Evolutionary conservation across 2,329 filamentous ascomycete species (phyloP), one percentile per base, ranked within the genome.

Genomic region (Onygenales sp.): DNA sequence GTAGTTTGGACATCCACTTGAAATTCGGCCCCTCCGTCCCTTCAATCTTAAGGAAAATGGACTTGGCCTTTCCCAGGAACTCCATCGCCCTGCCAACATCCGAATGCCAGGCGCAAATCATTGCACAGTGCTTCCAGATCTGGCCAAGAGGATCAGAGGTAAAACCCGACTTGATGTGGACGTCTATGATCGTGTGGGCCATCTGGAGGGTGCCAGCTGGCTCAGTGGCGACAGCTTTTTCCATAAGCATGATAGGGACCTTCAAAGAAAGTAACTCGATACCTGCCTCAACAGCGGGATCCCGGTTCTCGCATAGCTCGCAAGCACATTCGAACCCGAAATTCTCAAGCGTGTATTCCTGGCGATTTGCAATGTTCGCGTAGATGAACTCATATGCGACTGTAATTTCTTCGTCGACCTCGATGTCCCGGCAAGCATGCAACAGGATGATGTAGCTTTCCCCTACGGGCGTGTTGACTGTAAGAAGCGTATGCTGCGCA

Each of bases 311-410:
- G 51, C 65, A 68, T 3, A 37, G 31, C 3, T 55, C 40, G 55
- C 66, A 68, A 11, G 31, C 39, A 49, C 65, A 68, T 2, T 57
- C 39, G 51, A 65, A 68, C 0, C 54, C 57, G 49, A 57, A 62
- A 2, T 51, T 45, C 1, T 51, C 33, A n/a, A 44, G 40, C 10
- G 58, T 53, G 13, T 54, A 42, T 2, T 53, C 21, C 40, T 55
- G 59, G 13, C 63, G 58, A 27, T 13, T 14, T 6, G 42, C 42
- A 6, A 14, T 13, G 1, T 44, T 47, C 8, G 56, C 45, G 11
- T 51, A 52, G 0, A 55, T 36, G 17, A 55, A 49, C 4, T 55
- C 47, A 49, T 65, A 66, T 1, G 59, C 37, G 39, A 62, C 52
- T 2, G 59, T 63, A 40, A 67, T 58, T 45, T 68, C 63, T 17